phyloP scores from a whole-genome alignment of 1,139 yeast genomes.

The Arxiozyma bovina region DNA sequence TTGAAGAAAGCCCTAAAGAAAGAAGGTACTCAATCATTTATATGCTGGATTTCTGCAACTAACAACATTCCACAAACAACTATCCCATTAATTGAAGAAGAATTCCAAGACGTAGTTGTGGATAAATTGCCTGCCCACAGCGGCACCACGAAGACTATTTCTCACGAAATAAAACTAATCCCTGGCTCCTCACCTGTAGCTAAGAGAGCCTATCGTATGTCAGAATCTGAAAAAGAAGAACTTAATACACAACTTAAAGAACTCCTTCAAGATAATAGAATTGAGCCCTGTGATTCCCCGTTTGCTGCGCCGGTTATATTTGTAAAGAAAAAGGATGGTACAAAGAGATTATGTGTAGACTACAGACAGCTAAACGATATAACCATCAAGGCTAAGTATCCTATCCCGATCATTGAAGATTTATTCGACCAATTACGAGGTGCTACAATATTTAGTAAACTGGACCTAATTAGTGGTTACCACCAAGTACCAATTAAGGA shows the following conservation, averaged over 20 bases:
- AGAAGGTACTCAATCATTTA: too few species aligned
- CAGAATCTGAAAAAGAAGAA: background rate
- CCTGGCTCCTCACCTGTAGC: too few species aligned
- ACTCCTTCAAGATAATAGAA: background rate
- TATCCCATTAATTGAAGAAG: too few species aligned
- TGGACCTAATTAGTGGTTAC: conserved; percentile 6
- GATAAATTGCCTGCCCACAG: too few species aligned
- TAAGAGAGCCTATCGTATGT: too few species aligned
- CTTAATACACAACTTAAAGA: background rate
- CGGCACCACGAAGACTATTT: too few species aligned
- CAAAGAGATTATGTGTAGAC: conserved; percentile 17
- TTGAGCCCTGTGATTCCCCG: background rate
- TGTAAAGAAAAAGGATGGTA: conserved; percentile 13
- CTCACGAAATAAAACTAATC: too few species aligned
- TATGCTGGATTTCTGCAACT: too few species aligned
- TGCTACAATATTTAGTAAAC: conserved; percentile 3
- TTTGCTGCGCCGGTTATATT: conserved; percentile 1
- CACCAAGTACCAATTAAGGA: conserved; percentile 3
- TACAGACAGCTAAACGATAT: conserved; percentile 18
- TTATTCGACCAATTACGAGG: background rate
- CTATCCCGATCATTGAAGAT: conserved; percentile 17
- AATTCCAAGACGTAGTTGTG: too few species aligned
- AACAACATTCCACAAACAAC: too few species aligned
- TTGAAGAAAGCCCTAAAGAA: too few species aligned
- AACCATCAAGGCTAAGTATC: too few species aligned